A percentile compares a stretch with the other conserved stretches of the same genome.
phyloP scores from a whole-genome alignment of 2,329 filamentous ascomycete species.

The Ophiostoma sp. region DNA sequence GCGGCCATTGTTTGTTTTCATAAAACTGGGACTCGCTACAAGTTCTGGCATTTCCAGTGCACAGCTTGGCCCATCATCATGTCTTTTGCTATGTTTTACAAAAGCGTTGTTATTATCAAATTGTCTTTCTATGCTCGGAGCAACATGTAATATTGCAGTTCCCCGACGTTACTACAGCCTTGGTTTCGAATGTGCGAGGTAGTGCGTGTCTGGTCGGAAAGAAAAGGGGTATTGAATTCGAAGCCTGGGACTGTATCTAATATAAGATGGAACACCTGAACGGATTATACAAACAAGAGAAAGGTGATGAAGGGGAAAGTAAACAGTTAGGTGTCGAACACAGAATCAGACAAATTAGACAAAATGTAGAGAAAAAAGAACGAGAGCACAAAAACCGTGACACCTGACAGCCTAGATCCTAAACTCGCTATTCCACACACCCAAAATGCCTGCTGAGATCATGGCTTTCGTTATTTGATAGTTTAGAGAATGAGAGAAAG shows the following conservation, averaged over 20 bases:
- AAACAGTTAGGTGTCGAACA: background rate
- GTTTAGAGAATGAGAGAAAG: conserved; percentile 11
- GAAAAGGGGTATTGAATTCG: background rate
- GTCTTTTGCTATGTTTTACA: background rate
- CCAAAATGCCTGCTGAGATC: background rate
- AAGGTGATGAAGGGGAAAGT: background rate
- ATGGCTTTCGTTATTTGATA: conserved; percentile 18
- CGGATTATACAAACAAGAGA: background rate
- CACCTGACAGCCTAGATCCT: background rate
- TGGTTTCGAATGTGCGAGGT: too few species aligned
- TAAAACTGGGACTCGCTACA: too few species aligned
- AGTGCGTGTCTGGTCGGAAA: background rate
- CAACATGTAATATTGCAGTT: background rate
- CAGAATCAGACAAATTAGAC: background rate
- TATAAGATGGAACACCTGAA: background rate
- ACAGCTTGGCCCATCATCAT: background rate
- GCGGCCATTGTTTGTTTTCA: too few species aligned
- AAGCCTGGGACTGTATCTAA: background rate
- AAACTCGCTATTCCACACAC: background rate
- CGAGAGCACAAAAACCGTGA: background rate
- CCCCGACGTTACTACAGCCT: too few species aligned
- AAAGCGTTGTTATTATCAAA: conserved; percentile 4
- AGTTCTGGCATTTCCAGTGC: too few species aligned
- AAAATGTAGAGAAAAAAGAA: background rate
- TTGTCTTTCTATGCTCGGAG: background rate